phyloP scores from a whole-genome alignment of 129 eudicot genomes.

The Flaveria trinervia region DNA sequence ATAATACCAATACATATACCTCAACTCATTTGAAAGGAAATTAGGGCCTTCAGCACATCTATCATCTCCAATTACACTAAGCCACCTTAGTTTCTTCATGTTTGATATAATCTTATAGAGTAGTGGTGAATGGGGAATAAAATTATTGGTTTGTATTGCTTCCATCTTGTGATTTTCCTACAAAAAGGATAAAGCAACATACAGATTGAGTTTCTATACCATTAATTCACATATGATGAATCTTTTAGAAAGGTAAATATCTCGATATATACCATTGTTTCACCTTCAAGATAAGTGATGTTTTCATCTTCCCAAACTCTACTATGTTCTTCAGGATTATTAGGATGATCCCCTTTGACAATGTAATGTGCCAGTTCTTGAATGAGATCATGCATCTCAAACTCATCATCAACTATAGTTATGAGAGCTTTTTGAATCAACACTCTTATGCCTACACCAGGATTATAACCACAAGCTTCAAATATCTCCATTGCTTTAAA shows the following conservation, averaged over 20 bases:
- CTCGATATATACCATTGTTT: not conserved
- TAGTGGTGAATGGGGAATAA: no score
- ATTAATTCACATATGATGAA: not conserved
- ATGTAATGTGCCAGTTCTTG: slow-evolving; percentile 1
- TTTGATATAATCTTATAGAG: not conserved
- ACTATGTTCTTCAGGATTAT: not conserved
- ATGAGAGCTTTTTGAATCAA: not conserved
- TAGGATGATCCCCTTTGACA: not conserved
- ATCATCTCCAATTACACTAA: not conserved
- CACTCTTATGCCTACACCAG: not conserved
- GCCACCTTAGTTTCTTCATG: slow-evolving; percentile 11
- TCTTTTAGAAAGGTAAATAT: not conserved
- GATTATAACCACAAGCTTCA: not conserved
- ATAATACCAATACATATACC: not conserved
- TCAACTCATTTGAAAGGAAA: slow-evolving; percentile 6
- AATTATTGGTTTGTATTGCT: not conserved
- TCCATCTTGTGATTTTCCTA: not conserved
- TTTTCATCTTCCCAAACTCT: not conserved
- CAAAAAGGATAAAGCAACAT: not conserved
- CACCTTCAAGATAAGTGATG: not conserved
- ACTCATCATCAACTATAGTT: not conserved
- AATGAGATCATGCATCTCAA: not conserved
- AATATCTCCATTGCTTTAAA: not conserved
- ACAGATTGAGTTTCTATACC: no score
- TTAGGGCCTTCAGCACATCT: not conserved